Percentiles rank a stretch among this genome's conserved stretches.
These are phyloP conservation scores for Solanum rostratum DNA, from an alignment of 257 asterid species.

Conservation along the genomic window DNA sequence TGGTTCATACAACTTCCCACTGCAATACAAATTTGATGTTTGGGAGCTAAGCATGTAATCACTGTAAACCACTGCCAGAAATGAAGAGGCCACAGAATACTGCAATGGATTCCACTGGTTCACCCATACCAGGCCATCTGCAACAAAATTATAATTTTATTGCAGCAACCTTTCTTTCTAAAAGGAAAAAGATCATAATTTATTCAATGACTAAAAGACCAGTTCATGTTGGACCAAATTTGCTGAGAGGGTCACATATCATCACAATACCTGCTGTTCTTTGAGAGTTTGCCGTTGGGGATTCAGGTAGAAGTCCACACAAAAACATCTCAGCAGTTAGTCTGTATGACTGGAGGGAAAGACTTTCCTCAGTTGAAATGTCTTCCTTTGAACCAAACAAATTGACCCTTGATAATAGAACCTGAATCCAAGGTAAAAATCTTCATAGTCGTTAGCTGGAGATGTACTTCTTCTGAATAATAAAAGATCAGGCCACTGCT, in stretches of 20 bases:
- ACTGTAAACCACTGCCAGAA: slow-evolving; percentile 50
- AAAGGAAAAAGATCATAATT: neutral
- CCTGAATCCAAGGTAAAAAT: slow-evolving; percentile 15
- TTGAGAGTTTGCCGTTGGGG: slow-evolving; percentile 22
- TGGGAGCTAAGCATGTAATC: slow-evolving; percentile 53
- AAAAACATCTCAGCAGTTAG: slow-evolving; percentile 43
- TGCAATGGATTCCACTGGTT: slow-evolving; percentile 37
- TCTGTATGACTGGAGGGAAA: slow-evolving; percentile 44
- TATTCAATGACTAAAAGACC: neutral
- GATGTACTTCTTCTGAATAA: neutral
- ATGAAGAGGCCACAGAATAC: slow-evolving; percentile 54
- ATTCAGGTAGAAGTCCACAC: slow-evolving; percentile 51
- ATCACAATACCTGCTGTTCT: slow-evolving; percentile 35
- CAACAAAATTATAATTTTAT: neutral
- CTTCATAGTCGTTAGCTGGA: neutral
- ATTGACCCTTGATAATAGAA: slow-evolving; percentile 45
- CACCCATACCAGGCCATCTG: slow-evolving; percentile 59
- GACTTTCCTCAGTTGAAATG: slow-evolving; percentile 25
- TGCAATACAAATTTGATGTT: slow-evolving; percentile 33
- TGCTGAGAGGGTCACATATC: neutral
- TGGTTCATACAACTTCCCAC: slow-evolving; percentile 27
- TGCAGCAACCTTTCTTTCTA: neutral
- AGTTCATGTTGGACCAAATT: neutral
- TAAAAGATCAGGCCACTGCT: neutral
- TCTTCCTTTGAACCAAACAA: slow-evolving; percentile 26